These are phyloP conservation scores for Pseudogymnoascus sp. DNA, from an alignment of 2,329 filamentous ascomycete species.

Conservation along the genomic window DNA sequence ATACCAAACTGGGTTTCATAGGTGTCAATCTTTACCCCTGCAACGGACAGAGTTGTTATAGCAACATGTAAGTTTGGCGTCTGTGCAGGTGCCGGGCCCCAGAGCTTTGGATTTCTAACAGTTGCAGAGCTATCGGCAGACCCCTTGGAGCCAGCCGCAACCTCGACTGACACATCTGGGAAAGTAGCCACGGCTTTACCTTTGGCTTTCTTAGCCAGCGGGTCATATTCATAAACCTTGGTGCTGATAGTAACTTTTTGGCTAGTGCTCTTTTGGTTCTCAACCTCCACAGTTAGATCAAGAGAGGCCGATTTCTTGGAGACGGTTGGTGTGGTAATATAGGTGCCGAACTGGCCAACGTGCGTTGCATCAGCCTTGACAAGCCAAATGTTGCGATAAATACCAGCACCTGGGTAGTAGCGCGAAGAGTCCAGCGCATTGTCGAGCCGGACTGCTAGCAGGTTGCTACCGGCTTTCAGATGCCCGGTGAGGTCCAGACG, in stretches of 20 bases:
- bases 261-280: constrained; percentile 32
- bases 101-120: constrained; percentile 34
- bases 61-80: constrained; percentile 42
- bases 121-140: constrained; percentile 29
- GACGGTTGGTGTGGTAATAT: constrained; percentile 39
- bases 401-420: constrained; percentile 48
- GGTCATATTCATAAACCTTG: constrained; percentile 34
- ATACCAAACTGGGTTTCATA: constrained; percentile 47
- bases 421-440: constrained; percentile 42
- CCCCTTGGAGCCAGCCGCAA: constrained; percentile 29
- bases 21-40: constrained; percentile 30
- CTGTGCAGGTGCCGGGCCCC: constrained; percentile 41
- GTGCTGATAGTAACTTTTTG: constrained; percentile 34
- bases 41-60: constrained; percentile 33
- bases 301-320: constrained; percentile 39
- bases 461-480: constrained; percentile 32
- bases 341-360: constrained; percentile 44
- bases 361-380: constrained; percentile 40
- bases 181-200: constrained; percentile 32
- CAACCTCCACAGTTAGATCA: constrained; percentile 38
- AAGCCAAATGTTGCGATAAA: constrained; percentile 50
- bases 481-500: constrained; percentile 44
- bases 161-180: constrained; percentile 22
- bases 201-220: constrained; percentile 24
- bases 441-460: constrained; percentile 44